Conservation (phyloP, 2,329 filamentous ascomycete genomes). For the Lanzia echinophila region DNA sequence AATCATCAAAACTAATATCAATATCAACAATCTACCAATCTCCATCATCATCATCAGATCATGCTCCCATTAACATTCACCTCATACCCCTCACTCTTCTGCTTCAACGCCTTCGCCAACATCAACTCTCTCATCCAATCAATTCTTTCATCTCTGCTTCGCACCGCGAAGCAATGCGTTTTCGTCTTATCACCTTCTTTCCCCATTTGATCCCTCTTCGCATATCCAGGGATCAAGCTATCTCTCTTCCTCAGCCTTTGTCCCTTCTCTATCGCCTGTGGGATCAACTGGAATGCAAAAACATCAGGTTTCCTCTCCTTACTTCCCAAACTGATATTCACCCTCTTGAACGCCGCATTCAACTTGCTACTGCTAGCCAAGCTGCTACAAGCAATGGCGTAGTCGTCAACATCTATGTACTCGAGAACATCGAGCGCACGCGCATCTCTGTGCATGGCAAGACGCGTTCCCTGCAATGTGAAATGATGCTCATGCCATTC, state of each 20-base stretch:
- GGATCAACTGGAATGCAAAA: slow-evolving; percentile 82
- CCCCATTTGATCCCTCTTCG: slow-evolving; percentile 27
- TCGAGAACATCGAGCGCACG: slow-evolving; percentile 52
- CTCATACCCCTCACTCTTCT: slow-evolving; percentile 78
- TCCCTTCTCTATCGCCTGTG: slow-evolving; percentile 39
- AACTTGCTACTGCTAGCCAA: slow-evolving; percentile 70
- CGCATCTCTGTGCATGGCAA: slow-evolving; percentile 68
- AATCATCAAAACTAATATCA: not conserved
- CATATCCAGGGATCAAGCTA: slow-evolving; percentile 24
- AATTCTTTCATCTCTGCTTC: slow-evolving; percentile 79
- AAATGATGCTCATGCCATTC: slow-evolving; percentile 94
- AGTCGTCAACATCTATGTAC: slow-evolving; percentile 83
- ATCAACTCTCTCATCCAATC: slow-evolving; percentile 96
- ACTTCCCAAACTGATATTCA: slow-evolving; percentile 54
- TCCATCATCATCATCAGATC: slow-evolving; percentile 40
- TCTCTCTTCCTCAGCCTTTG: slow-evolving; percentile 42
- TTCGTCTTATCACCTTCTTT: slow-evolving; percentile 62
- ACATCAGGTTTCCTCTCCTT: slow-evolving; percentile 51
- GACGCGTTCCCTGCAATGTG: slow-evolving; percentile 67
- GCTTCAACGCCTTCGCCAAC: slow-evolving; percentile 79
- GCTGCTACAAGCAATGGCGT: slow-evolving; percentile 77
- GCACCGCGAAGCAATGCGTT: slow-evolving; percentile 90
- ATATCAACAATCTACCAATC: not conserved
- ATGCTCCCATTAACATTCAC: slow-evolving; percentile 75
- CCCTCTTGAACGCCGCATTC: slow-evolving; percentile 77